Evolutionary conservation across 345 rosid species (phyloP).

Genomic region (Aethionema arabicum): DNA sequence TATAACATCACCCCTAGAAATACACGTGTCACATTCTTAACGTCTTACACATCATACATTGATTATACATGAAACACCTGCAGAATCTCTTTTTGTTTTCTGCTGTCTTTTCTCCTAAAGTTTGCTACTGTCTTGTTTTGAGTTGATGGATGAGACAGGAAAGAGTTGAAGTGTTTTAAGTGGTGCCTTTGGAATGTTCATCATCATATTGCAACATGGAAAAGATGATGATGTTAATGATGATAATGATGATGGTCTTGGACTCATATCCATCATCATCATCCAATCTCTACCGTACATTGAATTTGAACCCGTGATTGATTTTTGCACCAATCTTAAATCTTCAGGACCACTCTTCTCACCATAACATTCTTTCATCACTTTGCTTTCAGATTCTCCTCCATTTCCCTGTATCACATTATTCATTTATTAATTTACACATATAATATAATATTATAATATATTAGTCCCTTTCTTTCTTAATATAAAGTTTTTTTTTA

Average conservation of each 20-base stretch:
- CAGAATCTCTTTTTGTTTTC: slow-evolving; percentile 37
- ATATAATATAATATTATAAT: too few species aligned
- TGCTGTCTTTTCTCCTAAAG: slow-evolving; percentile 32
- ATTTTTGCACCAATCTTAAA: slow-evolving; percentile 36
- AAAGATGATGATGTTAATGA: slow-evolving; percentile 34
- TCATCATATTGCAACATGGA: slow-evolving; percentile 33
- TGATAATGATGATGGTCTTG: slow-evolving; percentile 36
- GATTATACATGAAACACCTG: slow-evolving; percentile 39
- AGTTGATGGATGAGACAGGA: slow-evolving; percentile 71
- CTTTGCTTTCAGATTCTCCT: slow-evolving; percentile 33
- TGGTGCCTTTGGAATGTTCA: slow-evolving; percentile 49
- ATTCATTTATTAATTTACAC: background rate
- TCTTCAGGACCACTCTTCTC: slow-evolving; percentile 32
- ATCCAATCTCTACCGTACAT: slow-evolving; percentile 52
- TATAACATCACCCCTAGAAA: slow-evolving; percentile 20
- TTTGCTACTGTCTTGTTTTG: slow-evolving; percentile 53
- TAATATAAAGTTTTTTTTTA: too few species aligned
- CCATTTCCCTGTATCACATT: slow-evolving; percentile 39
- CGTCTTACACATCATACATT: slow-evolving; percentile 24
- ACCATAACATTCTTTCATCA: slow-evolving; percentile 43
- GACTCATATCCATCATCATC: slow-evolving; percentile 53
- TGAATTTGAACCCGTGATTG: slow-evolving; percentile 42
- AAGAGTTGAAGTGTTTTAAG: slow-evolving; percentile 86
- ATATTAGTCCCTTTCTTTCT: too few species aligned
- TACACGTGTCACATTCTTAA: slow-evolving; percentile 31